A percentile compares a stretch with the other conserved stretches of the same genome.
Evolutionary conservation across 345 rosid species (phyloP).

Genomic region (Eutrema yunnanense): DNA sequence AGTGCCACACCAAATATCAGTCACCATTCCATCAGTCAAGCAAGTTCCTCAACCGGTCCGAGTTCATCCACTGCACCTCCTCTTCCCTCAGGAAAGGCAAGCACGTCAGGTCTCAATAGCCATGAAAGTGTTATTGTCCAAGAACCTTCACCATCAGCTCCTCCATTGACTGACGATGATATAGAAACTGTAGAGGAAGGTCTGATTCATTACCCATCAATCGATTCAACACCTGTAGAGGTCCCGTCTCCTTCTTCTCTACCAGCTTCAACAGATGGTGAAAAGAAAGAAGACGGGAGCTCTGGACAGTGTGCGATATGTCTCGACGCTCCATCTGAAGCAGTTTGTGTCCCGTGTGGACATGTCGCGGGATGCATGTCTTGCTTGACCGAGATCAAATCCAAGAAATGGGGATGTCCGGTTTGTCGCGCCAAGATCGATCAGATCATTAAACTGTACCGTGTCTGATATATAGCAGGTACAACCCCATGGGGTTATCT

Average conservation of each 20-base stretch:
- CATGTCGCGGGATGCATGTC: slow-evolving; percentile 97
- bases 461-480: slow-evolving; percentile 43
- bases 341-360: slow-evolving; percentile 97
- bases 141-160: slow-evolving; percentile 57
- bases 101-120: slow-evolving; percentile 13
- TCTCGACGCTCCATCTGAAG: slow-evolving; percentile 91
- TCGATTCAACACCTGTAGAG: slow-evolving; percentile 57
- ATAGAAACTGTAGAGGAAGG: slow-evolving; percentile 39
- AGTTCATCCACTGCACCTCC: slow-evolving; percentile 22
- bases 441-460: slow-evolving; percentile 71
- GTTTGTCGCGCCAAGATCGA: slow-evolving; percentile 85
- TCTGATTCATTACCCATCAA: slow-evolving; percentile 73
- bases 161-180: slow-evolving; percentile 42
- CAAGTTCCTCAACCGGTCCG: slow-evolving; percentile 45
- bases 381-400: slow-evolving; percentile 75
- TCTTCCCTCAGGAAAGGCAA: slow-evolving; percentile 34
- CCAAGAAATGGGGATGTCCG: slow-evolving; percentile 92
- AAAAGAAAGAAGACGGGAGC: slow-evolving; percentile 44
- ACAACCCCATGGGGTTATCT: neutral
- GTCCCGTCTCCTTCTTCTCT: slow-evolving; percentile 20
- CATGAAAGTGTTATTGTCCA: slow-evolving; percentile 26
- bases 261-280: slow-evolving; percentile 28
- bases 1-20: slow-evolving; percentile 32
- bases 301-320: slow-evolving; percentile 64
- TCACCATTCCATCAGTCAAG: slow-evolving; percentile 29